Base-by-base conservation (phyloP, 2,329 filamentous ascomycete genomes). In the Emergomyces orientalis region DNA sequence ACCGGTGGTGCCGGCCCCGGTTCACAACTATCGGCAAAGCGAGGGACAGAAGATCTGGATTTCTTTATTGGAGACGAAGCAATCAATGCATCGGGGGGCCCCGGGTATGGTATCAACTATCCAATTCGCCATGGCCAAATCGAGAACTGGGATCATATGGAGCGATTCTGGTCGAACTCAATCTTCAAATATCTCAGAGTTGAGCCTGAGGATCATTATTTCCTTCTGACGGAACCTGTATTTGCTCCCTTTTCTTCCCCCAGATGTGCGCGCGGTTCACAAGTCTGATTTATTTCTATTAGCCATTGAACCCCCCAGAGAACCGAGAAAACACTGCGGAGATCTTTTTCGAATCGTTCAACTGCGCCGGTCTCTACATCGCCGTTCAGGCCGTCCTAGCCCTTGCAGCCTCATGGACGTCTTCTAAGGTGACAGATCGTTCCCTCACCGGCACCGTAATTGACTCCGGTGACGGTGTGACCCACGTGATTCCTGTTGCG, bases 81-180 rank as follows among this genome's bases (percentile, higher is more conserved):
- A 67, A 83, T 97, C 69, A 82, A 88, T 65, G 93, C 93, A 55
- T 82, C 90, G 56, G 85, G 81, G 68, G 94, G 94, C 63, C 91
- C 94, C 70, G 91, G 94, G 68, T 99, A 99, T 78, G 93, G 91
- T 63, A 83, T 99, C 75, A 91, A 97, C 79, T 99, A 97, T 77
- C 94, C 94, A 63, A 97, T 99, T 71, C 87, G 94, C 68, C 94
- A 99, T 74, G 94, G 94, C 58, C 94, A 99, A 81, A 90, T 99
- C 77, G 94, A 99, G 80, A 97, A 99, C 75, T 99, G 94, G 94
- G 94, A 99, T 78, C 90, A 97, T 72, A 99, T 99, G 94, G 94
- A 99, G 78, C 88, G 94, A 67, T 99, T 97, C 81, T 99, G 94
- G 94, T 97, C 95, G 69, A 97, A 97, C 81, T 99, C 94, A 67